Percentiles rank a stretch among this genome's conserved stretches.
Evolutionary conservation across 768 basidiomycete species (phyloP).

Genomic region (Galerina sulciceps): DNA sequence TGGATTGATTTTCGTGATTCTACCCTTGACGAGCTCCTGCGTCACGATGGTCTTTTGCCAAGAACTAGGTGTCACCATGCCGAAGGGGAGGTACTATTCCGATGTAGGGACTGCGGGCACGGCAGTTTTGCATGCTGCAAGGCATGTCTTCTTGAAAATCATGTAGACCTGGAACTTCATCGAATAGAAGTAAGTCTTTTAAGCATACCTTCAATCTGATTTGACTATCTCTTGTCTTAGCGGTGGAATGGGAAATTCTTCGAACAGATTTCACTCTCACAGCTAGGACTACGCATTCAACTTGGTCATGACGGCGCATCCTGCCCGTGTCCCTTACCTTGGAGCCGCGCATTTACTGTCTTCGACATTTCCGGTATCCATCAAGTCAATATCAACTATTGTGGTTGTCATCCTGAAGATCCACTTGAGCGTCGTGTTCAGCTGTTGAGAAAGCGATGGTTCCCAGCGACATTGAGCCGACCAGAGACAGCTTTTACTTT

Average conservation of each 20-base stretch:
- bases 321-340: constrained; percentile 12
- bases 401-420: not conserved
- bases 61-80: too few relatives aligned
- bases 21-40: constrained; percentile 5
- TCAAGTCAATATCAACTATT: constrained; percentile 14
- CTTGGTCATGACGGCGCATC: constrained; percentile 11
- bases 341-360: constrained; percentile 9
- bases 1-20: constrained; percentile 5
- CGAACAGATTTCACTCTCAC: constrained; percentile 1
- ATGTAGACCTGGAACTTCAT: constrained; percentile 2
- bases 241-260: constrained; percentile 11
- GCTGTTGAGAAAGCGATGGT: constrained; percentile 10
- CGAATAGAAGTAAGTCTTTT: constrained; percentile 10
- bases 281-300: constrained; percentile 13
- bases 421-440: not conserved
- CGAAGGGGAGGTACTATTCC: not conserved
- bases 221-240: not conserved
- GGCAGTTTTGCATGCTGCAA: not conserved
- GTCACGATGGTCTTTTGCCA: constrained; percentile 1
- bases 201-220: not conserved
- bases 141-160: not conserved
- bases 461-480: constrained; percentile 3
- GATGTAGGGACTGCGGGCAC: constrained; percentile 13
- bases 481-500: constrained; percentile 15
- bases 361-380: constrained; percentile 14